phyloP scores from a whole-genome alignment of 2,329 filamentous ascomycete genomes.

The Sporothrix sp. region DNA sequence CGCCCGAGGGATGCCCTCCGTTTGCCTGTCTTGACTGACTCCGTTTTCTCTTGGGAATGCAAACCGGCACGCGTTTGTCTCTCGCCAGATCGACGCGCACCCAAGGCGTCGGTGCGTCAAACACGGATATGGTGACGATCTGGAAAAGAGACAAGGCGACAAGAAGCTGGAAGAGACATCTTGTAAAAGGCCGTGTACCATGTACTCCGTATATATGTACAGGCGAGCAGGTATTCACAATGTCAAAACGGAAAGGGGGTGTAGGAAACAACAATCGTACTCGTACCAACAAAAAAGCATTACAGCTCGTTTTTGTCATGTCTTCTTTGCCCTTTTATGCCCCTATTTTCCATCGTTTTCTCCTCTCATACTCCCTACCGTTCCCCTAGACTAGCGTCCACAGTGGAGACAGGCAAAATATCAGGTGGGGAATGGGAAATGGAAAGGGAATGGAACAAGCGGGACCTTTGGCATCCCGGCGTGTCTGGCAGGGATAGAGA shows the following conservation, averaged over 20 bases:
- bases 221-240: too few species aligned
- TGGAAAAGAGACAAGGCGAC: neutral
- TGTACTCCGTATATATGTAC: too few species aligned
- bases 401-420: constrained; percentile 6
- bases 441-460: constrained; percentile 9
- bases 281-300: neutral
- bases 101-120: constrained; percentile 8
- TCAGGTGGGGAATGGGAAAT: neutral
- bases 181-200: too few species aligned
- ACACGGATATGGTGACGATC: neutral
- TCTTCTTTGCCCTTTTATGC: neutral
- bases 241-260: neutral
- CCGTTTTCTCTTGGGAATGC: neutral
- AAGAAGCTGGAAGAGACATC: too few species aligned
- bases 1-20: neutral
- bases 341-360: neutral
- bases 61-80: constrained; percentile 1
- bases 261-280: neutral
- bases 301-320: neutral
- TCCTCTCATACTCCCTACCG: neutral
- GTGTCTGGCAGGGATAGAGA: neutral
- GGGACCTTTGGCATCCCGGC: constrained; percentile 4
- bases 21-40: neutral
- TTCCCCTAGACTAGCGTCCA: constrained; percentile 10
- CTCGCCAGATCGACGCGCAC: constrained; percentile 4